Evolutionary conservation across 2,329 filamentous ascomycete species (phyloP).

Genomic region (Xylaria sp.): DNA sequence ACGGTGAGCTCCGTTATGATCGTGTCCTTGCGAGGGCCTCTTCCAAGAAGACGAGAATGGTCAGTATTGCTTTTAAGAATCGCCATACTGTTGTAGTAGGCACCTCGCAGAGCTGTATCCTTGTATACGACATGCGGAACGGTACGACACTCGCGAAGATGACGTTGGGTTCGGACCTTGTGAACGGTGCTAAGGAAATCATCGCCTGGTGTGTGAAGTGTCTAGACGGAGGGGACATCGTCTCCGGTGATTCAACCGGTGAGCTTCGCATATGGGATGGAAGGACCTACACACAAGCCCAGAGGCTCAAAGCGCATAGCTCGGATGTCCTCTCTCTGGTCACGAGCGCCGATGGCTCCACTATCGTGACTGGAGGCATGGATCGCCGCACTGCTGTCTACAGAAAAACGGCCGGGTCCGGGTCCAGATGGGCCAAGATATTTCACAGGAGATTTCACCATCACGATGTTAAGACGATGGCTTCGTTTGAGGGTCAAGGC

Average conservation of each 20-base stretch:
- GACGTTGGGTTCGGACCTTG: constrained; percentile 82
- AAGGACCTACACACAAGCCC: constrained; percentile 87
- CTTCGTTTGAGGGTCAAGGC: constrained; percentile 83
- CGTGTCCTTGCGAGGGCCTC: constrained; percentile 79
- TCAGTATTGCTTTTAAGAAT: constrained; percentile 91
- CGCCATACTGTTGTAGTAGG: constrained; percentile 85
- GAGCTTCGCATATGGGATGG: constrained; percentile 95
- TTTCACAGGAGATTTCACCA: constrained; percentile 87
- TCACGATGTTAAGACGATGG: constrained; percentile 95
- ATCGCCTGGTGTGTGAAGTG: constrained; percentile 95
- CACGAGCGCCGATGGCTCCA: constrained; percentile 80
- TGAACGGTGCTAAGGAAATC: constrained; percentile 82
- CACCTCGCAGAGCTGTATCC: constrained; percentile 94
- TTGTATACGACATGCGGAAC: constrained; percentile 86
- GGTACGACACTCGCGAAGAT: constrained; percentile 82
- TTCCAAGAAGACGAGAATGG: constrained; percentile 86
- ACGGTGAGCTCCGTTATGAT: constrained; percentile 84
- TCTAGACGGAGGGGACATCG: constrained; percentile 86
- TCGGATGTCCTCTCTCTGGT: constrained; percentile 93
- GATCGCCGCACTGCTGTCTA: constrained; percentile 89
- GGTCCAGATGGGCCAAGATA: constrained; percentile 83
- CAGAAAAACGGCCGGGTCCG: constrained; percentile 70
- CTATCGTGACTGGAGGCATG: constrained; percentile 90
- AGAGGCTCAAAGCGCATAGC: constrained; percentile 86
- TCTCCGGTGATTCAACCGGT: constrained; percentile 94